Conservation (phyloP, 768 basidiomycete species). For the Lentinula sp. region DNA sequence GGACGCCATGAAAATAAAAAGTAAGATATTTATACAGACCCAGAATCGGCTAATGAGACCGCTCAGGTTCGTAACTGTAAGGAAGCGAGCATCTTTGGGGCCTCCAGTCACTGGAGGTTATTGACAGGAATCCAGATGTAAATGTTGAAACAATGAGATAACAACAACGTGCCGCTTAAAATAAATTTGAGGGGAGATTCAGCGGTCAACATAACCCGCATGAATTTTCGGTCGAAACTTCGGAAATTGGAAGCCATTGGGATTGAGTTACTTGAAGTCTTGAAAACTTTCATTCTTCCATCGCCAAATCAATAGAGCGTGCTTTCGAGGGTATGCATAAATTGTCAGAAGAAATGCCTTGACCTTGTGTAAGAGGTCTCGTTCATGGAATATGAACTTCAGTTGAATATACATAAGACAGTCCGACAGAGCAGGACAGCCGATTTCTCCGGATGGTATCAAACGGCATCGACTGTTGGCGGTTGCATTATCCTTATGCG, state of each 20-base stretch:
- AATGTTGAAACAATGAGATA: background rate
- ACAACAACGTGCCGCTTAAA: background rate
- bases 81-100: background rate
- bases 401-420: too few species aligned
- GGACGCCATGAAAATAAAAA: background rate
- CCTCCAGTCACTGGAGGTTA: too few species aligned
- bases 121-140: background rate
- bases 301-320: too few species aligned
- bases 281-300: background rate
- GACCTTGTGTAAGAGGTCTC: too few species aligned
- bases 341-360: too few species aligned
- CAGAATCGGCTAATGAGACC: background rate
- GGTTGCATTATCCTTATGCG: too few species aligned
- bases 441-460: background rate
- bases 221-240: background rate
- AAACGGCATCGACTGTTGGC: background rate
- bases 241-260: too few species aligned
- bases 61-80: background rate
- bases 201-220: background rate
- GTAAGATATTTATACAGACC: background rate
- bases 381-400: too few species aligned
- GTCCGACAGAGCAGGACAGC: too few species aligned
- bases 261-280: too few species aligned
- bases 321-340: too few species aligned
- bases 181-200: background rate